phyloP scores from a whole-genome alignment of 2,329 filamentous ascomycete genomes.

The Monascus ruber region DNA sequence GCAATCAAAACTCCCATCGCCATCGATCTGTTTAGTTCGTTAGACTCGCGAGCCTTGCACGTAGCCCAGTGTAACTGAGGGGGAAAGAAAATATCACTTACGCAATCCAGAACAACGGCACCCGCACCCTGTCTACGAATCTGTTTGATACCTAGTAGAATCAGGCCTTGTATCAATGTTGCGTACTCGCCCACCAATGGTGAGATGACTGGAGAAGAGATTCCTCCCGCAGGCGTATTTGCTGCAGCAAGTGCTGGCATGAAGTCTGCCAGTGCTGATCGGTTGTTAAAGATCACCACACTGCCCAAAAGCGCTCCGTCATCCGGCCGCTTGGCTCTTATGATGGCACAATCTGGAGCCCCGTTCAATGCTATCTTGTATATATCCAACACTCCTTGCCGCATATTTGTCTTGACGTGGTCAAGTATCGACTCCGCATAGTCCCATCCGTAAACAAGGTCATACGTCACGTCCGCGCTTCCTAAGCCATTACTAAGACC shows the following conservation, averaged over 20 bases:
- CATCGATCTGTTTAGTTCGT: constrained; percentile 46
- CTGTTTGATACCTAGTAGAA: constrained; percentile 69
- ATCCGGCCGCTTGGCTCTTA: constrained; percentile 62
- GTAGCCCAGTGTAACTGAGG: constrained; percentile 1
- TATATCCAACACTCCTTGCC: constrained; percentile 67
- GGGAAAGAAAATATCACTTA: constrained; percentile 22
- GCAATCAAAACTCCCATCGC: constrained; percentile 61
- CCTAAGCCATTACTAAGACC: constrained; percentile 64
- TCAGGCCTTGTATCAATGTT: constrained; percentile 64
- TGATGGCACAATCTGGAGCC: constrained; percentile 63
- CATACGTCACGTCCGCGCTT: constrained; percentile 63
- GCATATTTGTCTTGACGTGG: constrained; percentile 61
- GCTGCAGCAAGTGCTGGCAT: constrained; percentile 56
- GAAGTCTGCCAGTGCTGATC: constrained; percentile 56
- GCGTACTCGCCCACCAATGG: constrained; percentile 56
- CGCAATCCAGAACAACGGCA: constrained; percentile 68
- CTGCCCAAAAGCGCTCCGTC: constrained; percentile 63
- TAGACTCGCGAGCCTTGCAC: constrained; percentile 8
- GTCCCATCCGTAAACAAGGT: constrained; percentile 69
- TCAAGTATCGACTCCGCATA: constrained; percentile 62
- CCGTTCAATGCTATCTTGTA: constrained; percentile 66
- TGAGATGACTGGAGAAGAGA: constrained; percentile 68
- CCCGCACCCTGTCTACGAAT: constrained; percentile 67
- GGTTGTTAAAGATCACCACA: constrained; percentile 64
- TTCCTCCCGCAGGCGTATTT: constrained; percentile 53